A percentile compares a stretch with the other conserved stretches of the same genome.
Evolutionary conservation across 2,329 filamentous ascomycete species (phyloP).

Genomic region (Emericellopsis atlantica): DNA sequence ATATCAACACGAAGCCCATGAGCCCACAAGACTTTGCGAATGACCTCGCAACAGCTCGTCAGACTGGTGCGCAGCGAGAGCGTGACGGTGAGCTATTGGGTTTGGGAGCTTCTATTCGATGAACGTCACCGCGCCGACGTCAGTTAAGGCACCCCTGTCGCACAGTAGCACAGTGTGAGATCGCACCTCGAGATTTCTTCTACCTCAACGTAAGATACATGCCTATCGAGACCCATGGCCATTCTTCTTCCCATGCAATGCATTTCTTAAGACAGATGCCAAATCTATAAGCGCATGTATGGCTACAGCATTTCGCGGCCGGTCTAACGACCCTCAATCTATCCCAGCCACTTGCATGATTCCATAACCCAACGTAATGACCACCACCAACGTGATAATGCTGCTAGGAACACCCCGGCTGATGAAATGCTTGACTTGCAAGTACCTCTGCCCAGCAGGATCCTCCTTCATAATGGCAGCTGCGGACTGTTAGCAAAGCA

Average conservation of each 20-base stretch:
- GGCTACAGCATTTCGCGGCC: not conserved
- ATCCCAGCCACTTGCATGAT: conserved; percentile 70
- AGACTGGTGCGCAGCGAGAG: not conserved
- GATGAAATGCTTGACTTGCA: conserved; percentile 88
- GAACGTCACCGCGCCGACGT: not conserved
- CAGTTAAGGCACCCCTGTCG: not conserved
- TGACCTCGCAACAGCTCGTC: not conserved
- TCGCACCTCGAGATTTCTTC: not conserved
- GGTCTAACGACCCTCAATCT: conserved; percentile 15
- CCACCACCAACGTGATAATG: conserved; percentile 66
- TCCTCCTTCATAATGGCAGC: conserved; percentile 99
- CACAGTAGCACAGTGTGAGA: conserved; percentile 1
- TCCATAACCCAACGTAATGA: conserved; percentile 82
- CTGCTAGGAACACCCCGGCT: conserved; percentile 84
- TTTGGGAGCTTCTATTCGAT: conserved; percentile 4
- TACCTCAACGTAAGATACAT: no score
- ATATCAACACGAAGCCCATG: conserved; percentile 16
- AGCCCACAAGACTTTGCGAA: conserved; percentile 5
- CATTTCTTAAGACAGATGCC: not conserved
- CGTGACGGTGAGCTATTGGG: not conserved
- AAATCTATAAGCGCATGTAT: not conserved
- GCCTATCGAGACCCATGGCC: no score
- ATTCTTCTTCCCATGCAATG: no score
- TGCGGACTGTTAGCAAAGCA: conserved; percentile 17
- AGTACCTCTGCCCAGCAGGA: conserved; percentile 79